Percentiles rank a stretch among this genome's conserved stretches.
Conservation (phyloP, 2,329 filamentous ascomycete species). For the Thelonectria blattea region DNA sequence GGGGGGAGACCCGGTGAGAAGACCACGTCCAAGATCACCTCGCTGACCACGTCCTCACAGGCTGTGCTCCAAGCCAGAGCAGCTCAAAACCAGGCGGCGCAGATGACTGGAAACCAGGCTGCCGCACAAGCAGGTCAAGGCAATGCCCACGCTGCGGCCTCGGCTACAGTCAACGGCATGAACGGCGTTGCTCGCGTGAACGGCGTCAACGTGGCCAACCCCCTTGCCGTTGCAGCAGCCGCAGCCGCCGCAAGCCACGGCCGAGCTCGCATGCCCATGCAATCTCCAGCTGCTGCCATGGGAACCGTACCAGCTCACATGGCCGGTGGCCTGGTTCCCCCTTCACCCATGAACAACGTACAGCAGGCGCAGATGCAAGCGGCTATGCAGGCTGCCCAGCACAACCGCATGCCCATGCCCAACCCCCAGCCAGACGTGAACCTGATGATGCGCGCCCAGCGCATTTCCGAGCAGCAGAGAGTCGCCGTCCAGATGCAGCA, state of each 20-base stretch:
- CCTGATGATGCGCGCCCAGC: conserved; percentile 67
- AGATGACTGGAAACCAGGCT: conserved; percentile 52
- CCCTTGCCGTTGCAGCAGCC: conserved; percentile 51
- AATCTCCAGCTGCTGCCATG: conserved; percentile 59
- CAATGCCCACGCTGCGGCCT: conserved; percentile 37
- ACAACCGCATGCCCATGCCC: conserved; percentile 63
- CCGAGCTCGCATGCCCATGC: conserved; percentile 60
- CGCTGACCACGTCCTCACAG: conserved; percentile 40
- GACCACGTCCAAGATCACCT: conserved; percentile 24
- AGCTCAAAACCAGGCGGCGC: conserved; percentile 50
- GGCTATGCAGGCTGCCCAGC: conserved; percentile 59
- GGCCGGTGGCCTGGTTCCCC: conserved; percentile 57
- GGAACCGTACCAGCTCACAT: conserved; percentile 56
- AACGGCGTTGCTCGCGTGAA: conserved; percentile 32
- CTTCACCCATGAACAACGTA: conserved; percentile 67
- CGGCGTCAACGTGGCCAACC: conserved; percentile 52
- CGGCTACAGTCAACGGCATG: conserved; percentile 35
- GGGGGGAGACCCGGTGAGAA: neutral
- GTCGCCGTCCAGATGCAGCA: conserved; percentile 57
- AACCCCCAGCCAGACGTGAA: conserved; percentile 55
- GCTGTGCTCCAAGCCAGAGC: conserved; percentile 53
- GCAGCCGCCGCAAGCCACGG: conserved; percentile 52
- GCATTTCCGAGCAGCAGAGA: conserved; percentile 70
- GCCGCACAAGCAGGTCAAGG: conserved; percentile 41
- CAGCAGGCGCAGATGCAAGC: conserved; percentile 73